Evolutionary conservation across 1,284 basidiomycete genomes (phyloP).

Genomic region (Takashimella tepidaria): DNA sequence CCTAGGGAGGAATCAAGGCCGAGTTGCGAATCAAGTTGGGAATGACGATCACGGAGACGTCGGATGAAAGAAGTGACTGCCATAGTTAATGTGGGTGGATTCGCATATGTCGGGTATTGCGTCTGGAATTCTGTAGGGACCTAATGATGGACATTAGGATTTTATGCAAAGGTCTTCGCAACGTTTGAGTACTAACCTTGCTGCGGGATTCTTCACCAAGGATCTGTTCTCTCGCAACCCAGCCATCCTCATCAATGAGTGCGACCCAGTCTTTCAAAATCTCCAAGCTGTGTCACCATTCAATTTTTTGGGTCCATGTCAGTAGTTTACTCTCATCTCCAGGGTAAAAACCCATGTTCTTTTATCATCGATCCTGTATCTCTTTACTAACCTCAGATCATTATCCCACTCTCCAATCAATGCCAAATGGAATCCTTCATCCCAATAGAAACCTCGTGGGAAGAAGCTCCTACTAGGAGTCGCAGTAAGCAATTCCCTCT

Average conservation of each 20-base stretch:
- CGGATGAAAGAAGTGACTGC: constrained; percentile 81
- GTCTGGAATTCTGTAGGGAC: constrained; percentile 84
- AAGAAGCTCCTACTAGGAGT: constrained; percentile 94
- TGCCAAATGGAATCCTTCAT: constrained; percentile 90
- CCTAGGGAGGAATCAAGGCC: constrained; percentile 36
- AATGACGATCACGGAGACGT: constrained; percentile 60
- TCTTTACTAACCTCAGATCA: constrained; percentile 66
- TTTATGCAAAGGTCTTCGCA: too few species aligned
- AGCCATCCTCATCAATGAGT: constrained; percentile 86
- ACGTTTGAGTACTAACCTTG: constrained; percentile 62
- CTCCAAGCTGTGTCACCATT: constrained; percentile 57
- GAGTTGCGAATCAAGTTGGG: constrained; percentile 52
- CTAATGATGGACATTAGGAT: constrained; percentile 42
- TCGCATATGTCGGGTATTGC: constrained; percentile 87
- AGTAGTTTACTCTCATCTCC: too few species aligned
- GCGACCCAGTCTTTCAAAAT: constrained; percentile 85
- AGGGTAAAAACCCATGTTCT: too few species aligned
- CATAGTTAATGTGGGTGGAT: constrained; percentile 88
- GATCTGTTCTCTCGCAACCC: constrained; percentile 93
- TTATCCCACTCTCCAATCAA: constrained; percentile 90
- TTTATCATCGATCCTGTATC: too few species aligned
- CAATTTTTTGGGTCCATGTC: too few species aligned
- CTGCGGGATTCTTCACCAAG: constrained; percentile 91
- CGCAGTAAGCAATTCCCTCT: constrained; percentile 72
- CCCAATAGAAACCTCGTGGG: constrained; percentile 96